These are phyloP conservation scores for Pseudoscleropodium purum DNA, from an alignment of 225 moss, liverwort and hornwort species.

Conservation along the genomic window DNA sequence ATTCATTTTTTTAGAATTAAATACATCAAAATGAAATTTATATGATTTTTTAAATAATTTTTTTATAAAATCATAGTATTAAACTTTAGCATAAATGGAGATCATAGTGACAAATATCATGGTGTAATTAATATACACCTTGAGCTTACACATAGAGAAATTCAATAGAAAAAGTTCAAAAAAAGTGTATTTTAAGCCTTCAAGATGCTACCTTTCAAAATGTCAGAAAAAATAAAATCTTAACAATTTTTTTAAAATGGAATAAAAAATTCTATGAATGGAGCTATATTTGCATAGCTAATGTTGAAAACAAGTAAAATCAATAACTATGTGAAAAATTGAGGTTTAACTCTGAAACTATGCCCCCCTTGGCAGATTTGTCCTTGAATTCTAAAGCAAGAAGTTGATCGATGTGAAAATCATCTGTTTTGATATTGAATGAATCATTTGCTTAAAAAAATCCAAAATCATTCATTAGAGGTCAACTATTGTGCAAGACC, in stretches of 20 bases:
- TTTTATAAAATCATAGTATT: not conserved
- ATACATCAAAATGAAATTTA: not conserved
- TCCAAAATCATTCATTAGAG: not conserved
- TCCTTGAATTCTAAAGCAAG: not conserved
- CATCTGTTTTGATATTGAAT: accelerated
- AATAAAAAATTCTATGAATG: not conserved
- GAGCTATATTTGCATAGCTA: not conserved
- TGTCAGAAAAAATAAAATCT: not conserved
- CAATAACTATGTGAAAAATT: not conserved
- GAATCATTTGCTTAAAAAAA: not conserved
- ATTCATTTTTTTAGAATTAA: not conserved
- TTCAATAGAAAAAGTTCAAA: not conserved
- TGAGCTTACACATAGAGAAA: accelerated
- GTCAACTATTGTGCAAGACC: not conserved
- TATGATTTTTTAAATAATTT: not conserved
- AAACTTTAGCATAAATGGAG: not conserved
- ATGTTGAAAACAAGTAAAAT: not conserved
- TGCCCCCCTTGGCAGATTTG: accelerated
- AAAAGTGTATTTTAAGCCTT: not conserved
- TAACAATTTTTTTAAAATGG: accelerated
- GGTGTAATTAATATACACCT: not conserved
- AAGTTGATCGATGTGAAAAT: accelerated
- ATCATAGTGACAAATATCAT: not conserved
- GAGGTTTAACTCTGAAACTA: not conserved
- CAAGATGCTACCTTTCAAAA: not conserved